phyloP scores from a whole-genome alignment of 768 basidiomycete species.

The Arthromyces matolae region DNA sequence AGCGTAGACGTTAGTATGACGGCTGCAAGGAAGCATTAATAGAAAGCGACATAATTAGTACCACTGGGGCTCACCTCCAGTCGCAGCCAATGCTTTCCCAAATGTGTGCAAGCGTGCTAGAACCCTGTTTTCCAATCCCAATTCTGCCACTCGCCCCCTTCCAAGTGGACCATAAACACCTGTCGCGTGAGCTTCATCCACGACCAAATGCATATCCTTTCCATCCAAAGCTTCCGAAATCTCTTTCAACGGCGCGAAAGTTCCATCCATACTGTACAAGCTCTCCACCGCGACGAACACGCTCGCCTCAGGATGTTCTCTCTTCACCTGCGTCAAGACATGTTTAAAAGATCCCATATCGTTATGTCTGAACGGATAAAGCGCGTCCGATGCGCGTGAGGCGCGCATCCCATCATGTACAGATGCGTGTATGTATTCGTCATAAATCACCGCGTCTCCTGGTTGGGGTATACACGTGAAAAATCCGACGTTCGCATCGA shows the following conservation, averaged over 20 bases:
- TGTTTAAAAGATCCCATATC: slow-evolving; percentile 46
- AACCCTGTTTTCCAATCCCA: slow-evolving; percentile 70
- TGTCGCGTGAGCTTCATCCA: slow-evolving; percentile 94
- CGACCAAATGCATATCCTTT: slow-evolving; percentile 68
- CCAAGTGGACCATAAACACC: slow-evolving; percentile 84
- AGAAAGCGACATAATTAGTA: background rate
- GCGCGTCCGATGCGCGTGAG: slow-evolving; percentile 41
- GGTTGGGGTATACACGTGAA: slow-evolving; percentile 77
- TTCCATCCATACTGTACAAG: slow-evolving; percentile 96
- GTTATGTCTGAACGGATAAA: slow-evolving; percentile 70
- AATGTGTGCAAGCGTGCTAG: slow-evolving; percentile 85
- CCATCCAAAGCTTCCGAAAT: slow-evolving; percentile 62
- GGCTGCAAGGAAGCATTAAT: slow-evolving; percentile 37
- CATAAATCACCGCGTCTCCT: slow-evolving; percentile 75
- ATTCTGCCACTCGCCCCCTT: slow-evolving; percentile 63
- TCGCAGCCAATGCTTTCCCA: slow-evolving; percentile 84
- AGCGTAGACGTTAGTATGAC: slow-evolving; percentile 70
- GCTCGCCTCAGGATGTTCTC: slow-evolving; percentile 38
- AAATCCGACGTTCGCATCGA: slow-evolving; percentile 87
- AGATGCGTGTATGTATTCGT: slow-evolving; percentile 87
- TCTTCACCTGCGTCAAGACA: slow-evolving; percentile 39
- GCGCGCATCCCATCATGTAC: slow-evolving; percentile 89
- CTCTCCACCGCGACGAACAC: slow-evolving; percentile 86
- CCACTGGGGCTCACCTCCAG: slow-evolving; percentile 67
- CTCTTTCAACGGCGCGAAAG: slow-evolving; percentile 68